Percentiles rank a stretch among this genome's conserved stretches.
These are phyloP conservation scores for Phaeosphaeriaceae sp. DNA, from an alignment of 2,329 filamentous ascomycete species.

Conservation along the genomic window DNA sequence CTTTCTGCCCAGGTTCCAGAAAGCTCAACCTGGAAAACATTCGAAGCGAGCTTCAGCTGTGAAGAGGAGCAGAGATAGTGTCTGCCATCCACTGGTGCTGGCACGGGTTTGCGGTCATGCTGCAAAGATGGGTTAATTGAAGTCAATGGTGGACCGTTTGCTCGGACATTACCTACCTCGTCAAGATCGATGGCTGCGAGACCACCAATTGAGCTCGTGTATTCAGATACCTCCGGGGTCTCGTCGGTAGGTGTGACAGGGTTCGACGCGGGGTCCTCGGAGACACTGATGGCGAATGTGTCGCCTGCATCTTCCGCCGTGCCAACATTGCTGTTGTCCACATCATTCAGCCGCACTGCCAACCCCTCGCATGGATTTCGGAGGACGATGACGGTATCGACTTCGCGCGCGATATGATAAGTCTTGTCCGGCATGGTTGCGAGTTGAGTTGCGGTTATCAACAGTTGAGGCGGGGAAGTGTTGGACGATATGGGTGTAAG, in stretches of 20 bases:
- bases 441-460: not conserved
- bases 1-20: not conserved
- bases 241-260: not conserved
- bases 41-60: not conserved
- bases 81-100: not conserved
- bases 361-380: slow-evolving; percentile 6
- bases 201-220: not conserved
- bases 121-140: not conserved
- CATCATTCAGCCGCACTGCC: slow-evolving; percentile 1
- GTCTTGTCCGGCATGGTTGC: slow-evolving; percentile 1
- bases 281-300: no score
- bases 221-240: not conserved
- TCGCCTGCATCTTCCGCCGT: no score
- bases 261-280: not conserved
- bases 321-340: not conserved
- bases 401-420: slow-evolving; percentile 5
- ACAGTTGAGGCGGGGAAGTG: no score
- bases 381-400: slow-evolving; percentile 13
- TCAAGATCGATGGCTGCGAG: not conserved
- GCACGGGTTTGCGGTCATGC: not conserved
- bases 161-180: not conserved
- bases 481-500: no score
- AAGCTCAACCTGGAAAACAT: not conserved
- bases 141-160: not conserved
- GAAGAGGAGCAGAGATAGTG: not conserved